A percentile compares a stretch with the other conserved stretches of the same genome.
Conservation (phyloP, 208 protist species). For the Acanthamoeba sp. region DNA sequence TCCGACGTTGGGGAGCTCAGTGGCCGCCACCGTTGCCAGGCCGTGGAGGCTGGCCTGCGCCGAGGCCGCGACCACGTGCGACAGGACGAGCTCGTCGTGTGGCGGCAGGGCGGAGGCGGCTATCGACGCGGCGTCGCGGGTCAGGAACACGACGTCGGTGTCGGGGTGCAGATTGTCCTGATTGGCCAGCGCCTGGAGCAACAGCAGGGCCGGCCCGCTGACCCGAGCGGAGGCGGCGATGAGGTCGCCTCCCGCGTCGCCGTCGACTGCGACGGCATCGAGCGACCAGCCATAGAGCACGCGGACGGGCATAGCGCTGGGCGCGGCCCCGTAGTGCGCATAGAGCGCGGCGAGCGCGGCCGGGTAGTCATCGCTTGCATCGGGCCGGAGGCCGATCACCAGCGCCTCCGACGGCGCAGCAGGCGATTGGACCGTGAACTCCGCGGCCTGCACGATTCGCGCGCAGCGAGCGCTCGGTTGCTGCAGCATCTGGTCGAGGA, state of each 20-base stretch:
- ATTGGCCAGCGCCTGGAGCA: constrained; percentile 29
- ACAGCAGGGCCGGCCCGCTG: not conserved
- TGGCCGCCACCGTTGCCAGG: constrained; percentile 3
- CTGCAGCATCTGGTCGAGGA: not conserved
- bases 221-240: not conserved
- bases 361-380: constrained; percentile 1
- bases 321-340: not conserved
- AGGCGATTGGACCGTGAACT: too few relatives aligned
- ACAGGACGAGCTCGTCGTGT: not conserved
- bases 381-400: not conserved
- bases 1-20: constrained; percentile 2
- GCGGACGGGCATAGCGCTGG: not conserved
- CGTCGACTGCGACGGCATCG: not conserved
- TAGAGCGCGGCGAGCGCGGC: not conserved
- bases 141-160: not conserved
- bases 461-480: not conserved
- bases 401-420: too few relatives aligned
- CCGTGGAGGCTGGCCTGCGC: constrained; percentile 45
- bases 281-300: constrained; percentile 36
- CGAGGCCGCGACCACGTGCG: not conserved
- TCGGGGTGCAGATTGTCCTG: not conserved
- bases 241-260: not conserved
- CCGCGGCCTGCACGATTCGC: not conserved
- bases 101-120: not conserved
- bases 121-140: not conserved